Evolutionary conservation across 1,284 basidiomycete genomes (phyloP).

Genomic region (Moniliella sp.): DNA sequence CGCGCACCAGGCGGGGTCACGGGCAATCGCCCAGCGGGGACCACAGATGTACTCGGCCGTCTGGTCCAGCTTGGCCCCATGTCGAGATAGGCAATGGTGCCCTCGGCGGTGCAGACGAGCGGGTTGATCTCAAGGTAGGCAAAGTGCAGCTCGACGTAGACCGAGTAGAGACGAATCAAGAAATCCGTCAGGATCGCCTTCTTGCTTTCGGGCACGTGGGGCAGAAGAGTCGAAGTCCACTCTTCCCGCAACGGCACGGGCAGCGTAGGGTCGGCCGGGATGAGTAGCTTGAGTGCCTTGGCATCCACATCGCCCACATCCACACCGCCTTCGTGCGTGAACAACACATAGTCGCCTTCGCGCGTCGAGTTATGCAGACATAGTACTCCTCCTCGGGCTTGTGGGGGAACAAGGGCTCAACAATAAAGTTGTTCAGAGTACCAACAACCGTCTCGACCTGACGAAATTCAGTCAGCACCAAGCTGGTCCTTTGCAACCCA

Average conservation of each 20-base stretch:
- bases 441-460: conserved; percentile 81
- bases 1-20: conserved; percentile 54
- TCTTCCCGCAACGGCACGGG: conserved; percentile 57
- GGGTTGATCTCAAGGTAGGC: conserved; percentile 99
- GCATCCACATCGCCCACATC: conserved; percentile 96
- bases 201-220: conserved; percentile 16
- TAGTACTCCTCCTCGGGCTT: conserved; percentile 85
- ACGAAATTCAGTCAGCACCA: no score
- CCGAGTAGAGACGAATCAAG: conserved; percentile 76
- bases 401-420: conserved; percentile 91
- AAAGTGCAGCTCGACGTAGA: conserved; percentile 65
- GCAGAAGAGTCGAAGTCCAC: conserved; percentile 22
- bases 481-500: no score
- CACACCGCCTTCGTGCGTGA: conserved; percentile 98
- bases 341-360: conserved; percentile 85
- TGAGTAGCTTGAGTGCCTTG: conserved; percentile 69
- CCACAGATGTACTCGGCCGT: conserved; percentile 93
- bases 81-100: conserved; percentile 78
- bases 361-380: conserved; percentile 90
- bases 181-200: conserved; percentile 44
- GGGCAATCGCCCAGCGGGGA: conserved; percentile 92
- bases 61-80: conserved; percentile 97
- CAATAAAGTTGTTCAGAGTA: conserved; percentile 86
- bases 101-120: conserved; percentile 72
- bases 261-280: conserved; percentile 59